These are phyloP conservation scores for Inga leiocalycina DNA, from an alignment of 306 rosid genomes.

Conservation along the genomic window DNA sequence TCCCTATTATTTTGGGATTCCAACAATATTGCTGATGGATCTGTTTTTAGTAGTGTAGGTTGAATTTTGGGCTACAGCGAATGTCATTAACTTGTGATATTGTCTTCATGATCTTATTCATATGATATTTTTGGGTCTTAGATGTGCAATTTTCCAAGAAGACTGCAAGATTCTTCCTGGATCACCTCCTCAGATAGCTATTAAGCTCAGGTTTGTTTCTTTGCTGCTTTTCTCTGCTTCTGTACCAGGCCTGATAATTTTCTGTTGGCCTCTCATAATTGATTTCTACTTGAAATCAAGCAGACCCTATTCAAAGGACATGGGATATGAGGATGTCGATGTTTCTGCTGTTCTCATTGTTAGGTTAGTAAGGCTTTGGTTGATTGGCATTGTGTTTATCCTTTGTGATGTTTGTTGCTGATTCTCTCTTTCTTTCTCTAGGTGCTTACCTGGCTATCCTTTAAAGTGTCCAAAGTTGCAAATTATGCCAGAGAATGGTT, in stretches of 20 bases:
- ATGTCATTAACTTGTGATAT: background rate
- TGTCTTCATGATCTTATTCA: background rate
- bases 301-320: constrained; percentile 90
- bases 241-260: background rate
- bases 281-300: constrained; percentile 34
- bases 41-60: background rate
- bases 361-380: constrained; percentile 52
- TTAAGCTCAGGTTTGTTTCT: constrained; percentile 68
- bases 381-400: constrained; percentile 5
- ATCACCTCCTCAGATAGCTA: constrained; percentile 58
- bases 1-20: too few relatives aligned
- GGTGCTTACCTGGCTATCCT: constrained; percentile 94
- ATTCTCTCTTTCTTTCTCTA: constrained; percentile 30
- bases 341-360: constrained; percentile 77
- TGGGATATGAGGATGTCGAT: constrained; percentile 89
- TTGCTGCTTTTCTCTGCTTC: constrained; percentile 5
- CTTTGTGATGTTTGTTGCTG: constrained; percentile 2
- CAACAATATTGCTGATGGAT: background rate
- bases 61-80: background rate
- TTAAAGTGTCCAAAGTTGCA: constrained; percentile 89
- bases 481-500: constrained; percentile 74
- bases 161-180: constrained; percentile 68
- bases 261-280: constrained; percentile 19
- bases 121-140: constrained; percentile 20
- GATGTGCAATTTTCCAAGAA: constrained; percentile 85